Evolutionary conservation across 2,329 filamentous ascomycete species (phyloP), one percentile per base, ranked within the genome.

Genomic region (Myotisia sp.): DNA sequence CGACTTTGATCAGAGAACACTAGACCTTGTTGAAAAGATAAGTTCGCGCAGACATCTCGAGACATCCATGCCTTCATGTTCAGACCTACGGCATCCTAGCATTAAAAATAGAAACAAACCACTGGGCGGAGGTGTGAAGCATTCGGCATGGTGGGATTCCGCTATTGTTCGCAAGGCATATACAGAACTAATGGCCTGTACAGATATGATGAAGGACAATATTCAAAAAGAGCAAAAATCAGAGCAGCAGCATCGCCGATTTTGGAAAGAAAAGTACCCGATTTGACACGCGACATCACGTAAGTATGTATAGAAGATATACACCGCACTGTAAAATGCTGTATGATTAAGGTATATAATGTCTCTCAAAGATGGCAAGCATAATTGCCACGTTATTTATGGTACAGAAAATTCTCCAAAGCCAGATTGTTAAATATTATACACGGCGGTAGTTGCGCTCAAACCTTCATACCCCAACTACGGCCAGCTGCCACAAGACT

Each of bases 391-490:
- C n/a, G n/a, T n/a, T n/a, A n/a, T n/a, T n/a, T n/a, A n/a, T n/a
- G n/a, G n/a, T n/a, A n/a, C n/a, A n/a, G n/a, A n/a, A n/a, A n/a
- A n/a, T n/a, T n/a, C n/a, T n/a, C n/a, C n/a, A n/a, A n/a, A n/a
- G n/a, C n/a, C n/a, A n/a, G n/a, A n/a, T n/a, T n/a, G n/a, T 10
- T 21, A 24, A 24, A 9, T 17, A 32, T 5, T 12, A 2, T 32
- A 22, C 22, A 24, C 8, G 22, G 3, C 8, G 2, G 22, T 9
- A 12, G 22, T 13, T 24, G 13, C 24, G 14, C 30, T 65, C 58
- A 92, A 54, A 95, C 74, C 52, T 79, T 76, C 43, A 85, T 64
- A 1, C 87, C 87, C 62, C 86, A 92, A 56, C 84, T 94, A 59
- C 86, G 71, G 44, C 92, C 61, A 33, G 92, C 68, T 50, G 93